Percentiles rank a stretch among this genome's conserved stretches.
phyloP scores from a whole-genome alignment of 306 rosid genomes.

The Malus asiatica region DNA sequence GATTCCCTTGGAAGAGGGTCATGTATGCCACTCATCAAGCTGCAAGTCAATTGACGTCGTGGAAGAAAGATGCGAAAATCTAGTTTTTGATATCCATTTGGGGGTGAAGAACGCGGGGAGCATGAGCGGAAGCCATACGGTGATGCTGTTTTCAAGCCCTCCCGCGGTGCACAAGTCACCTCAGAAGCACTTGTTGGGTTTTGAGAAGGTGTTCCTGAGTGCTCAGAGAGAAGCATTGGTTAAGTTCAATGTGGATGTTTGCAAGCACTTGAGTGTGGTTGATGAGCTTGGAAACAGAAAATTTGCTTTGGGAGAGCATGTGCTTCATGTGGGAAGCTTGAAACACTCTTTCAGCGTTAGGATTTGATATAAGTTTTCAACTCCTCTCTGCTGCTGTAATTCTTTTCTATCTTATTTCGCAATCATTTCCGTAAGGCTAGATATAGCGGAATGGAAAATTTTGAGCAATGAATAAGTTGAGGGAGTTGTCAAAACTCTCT shows the following conservation, averaged over 20 bases:
- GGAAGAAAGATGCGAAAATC: constrained; percentile 47
- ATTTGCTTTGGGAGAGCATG: constrained; percentile 68
- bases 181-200: constrained; percentile 67
- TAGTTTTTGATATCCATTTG: constrained; percentile 56
- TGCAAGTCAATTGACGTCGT: constrained; percentile 69
- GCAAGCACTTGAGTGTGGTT: constrained; percentile 79
- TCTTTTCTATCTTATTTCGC: background rate
- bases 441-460: background rate
- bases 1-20: constrained; percentile 56
- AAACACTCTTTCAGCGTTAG: constrained; percentile 55
- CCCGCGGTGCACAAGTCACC: constrained; percentile 74
- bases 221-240: constrained; percentile 44
- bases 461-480: constrained; percentile 23
- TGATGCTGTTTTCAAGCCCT: constrained; percentile 60
- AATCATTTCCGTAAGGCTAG: background rate
- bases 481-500: constrained; percentile 19
- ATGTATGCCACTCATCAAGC: constrained; percentile 50
- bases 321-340: constrained; percentile 80
- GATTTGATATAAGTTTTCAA: constrained; percentile 57
- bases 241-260: constrained; percentile 67
- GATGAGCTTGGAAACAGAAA: constrained; percentile 78
- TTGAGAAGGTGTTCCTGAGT: constrained; percentile 57
- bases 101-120: constrained; percentile 62
- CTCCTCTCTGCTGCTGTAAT: constrained; percentile 11
- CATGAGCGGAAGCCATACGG: constrained; percentile 57